Evolutionary conservation across 2,329 filamentous ascomycete genomes (phyloP).

Genomic region (Diaporthe destruens): DNA sequence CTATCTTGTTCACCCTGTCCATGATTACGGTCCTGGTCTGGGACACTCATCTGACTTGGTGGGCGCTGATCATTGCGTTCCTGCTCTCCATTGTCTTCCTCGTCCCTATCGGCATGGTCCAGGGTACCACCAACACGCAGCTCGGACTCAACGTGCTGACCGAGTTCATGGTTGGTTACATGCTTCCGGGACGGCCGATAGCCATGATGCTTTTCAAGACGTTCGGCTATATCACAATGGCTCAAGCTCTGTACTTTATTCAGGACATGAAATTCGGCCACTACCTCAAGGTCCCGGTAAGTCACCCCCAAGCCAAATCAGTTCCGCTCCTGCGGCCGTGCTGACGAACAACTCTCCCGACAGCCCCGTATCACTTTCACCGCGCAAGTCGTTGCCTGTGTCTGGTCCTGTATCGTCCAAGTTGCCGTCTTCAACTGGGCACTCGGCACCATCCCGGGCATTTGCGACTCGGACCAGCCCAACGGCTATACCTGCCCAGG

Average conservation of each 20-base stretch:
- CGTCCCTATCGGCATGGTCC: slow-evolving; percentile 52
- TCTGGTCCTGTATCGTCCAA: slow-evolving; percentile 56
- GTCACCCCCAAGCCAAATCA: not conserved
- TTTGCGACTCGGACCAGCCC: slow-evolving; percentile 54
- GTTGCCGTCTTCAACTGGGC: slow-evolving; percentile 58
- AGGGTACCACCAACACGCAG: slow-evolving; percentile 50
- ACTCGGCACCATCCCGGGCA: slow-evolving; percentile 56
- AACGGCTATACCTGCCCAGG: slow-evolving; percentile 51
- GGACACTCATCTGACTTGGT: slow-evolving; percentile 42
- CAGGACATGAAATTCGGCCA: slow-evolving; percentile 59
- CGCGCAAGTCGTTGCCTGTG: slow-evolving; percentile 37
- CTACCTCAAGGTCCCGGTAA: slow-evolving; percentile 55
- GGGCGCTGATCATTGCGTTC: slow-evolving; percentile 45
- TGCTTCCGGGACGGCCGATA: slow-evolving; percentile 63
- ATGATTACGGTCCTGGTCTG: slow-evolving; percentile 39
- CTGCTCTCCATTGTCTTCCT: slow-evolving; percentile 48
- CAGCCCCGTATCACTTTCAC: slow-evolving; percentile 52
- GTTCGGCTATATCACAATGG: slow-evolving; percentile 63
- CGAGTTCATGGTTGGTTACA: slow-evolving; percentile 65
- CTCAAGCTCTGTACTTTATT: slow-evolving; percentile 55
- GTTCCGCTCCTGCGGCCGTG: too few species aligned
- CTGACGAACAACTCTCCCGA: slow-evolving; percentile 32
- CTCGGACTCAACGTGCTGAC: slow-evolving; percentile 64
- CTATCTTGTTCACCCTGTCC: slow-evolving; percentile 39
- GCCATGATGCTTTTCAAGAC: slow-evolving; percentile 68